Conservation (phyloP, 495 filamentous ascomycete genomes). For the Podospora comata region DNA sequence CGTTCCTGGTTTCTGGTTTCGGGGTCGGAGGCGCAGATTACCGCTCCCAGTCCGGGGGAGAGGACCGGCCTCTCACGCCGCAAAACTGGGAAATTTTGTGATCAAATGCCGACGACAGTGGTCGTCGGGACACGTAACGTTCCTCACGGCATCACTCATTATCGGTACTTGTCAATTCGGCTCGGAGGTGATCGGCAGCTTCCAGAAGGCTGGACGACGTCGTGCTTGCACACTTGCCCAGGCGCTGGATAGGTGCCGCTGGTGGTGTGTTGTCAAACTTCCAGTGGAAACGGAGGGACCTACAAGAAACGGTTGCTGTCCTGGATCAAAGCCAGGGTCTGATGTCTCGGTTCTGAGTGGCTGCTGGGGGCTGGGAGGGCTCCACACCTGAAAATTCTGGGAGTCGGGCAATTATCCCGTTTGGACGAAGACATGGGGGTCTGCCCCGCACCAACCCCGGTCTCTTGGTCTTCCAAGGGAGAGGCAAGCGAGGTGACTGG, state of each 20-base stretch:
- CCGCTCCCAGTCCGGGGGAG: not conserved
- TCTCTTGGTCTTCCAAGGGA: slow-evolving; percentile 21
- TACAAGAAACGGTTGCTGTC: not conserved
- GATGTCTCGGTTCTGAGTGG: slow-evolving; percentile 9
- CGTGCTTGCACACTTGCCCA: not conserved
- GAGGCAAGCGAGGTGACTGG: slow-evolving; percentile 27
- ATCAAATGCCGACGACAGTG: not conserved
- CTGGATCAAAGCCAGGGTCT: not conserved
- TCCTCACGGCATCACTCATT: not conserved
- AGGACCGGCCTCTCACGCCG: not conserved
- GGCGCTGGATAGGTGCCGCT: too few relatives aligned
- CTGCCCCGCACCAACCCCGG: slow-evolving; percentile 26
- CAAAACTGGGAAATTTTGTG: not conserved
- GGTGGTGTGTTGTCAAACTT: not conserved
- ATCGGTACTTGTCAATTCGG: not conserved
- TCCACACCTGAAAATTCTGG: slow-evolving; percentile 21
- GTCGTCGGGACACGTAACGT: not conserved
- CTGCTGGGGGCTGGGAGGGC: slow-evolving; percentile 1
- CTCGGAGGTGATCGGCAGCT: not conserved
- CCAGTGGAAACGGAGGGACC: not conserved
- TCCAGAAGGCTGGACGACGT: not conserved
- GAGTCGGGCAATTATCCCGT: slow-evolving; percentile 33
- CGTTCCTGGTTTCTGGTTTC: not conserved
- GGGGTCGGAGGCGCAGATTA: not conserved
- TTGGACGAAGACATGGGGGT: slow-evolving; percentile 19